phyloP scores from a whole-genome alignment of 495 filamentous ascomycete species.

The Staphylotrichum tortipilum region DNA sequence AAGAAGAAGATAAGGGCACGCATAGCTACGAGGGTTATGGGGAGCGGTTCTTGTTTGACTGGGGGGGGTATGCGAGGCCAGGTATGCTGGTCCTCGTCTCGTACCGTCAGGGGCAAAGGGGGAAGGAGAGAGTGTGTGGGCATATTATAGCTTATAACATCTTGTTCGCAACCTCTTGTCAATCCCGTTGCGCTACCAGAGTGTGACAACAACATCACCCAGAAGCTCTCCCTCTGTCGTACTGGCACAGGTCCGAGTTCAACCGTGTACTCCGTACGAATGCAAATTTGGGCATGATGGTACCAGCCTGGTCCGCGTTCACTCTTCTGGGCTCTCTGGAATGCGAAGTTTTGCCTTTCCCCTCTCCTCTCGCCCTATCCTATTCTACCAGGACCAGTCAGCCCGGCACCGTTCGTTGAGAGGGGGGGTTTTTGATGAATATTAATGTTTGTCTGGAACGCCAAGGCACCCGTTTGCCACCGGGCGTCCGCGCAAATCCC shows the following conservation, averaged over 20 bases:
- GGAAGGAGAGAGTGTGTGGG: not conserved
- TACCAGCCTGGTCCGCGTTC: not conserved
- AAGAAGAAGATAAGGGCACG: not conserved
- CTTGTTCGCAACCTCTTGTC: too few species aligned
- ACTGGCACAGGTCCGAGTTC: not conserved
- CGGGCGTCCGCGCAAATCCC: too few species aligned
- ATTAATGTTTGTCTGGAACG: too few species aligned
- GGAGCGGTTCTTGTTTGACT: not conserved
- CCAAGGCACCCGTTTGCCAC: too few species aligned
- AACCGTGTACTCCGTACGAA: not conserved
- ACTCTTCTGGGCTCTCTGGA: not conserved
- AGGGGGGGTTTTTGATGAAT: not conserved
- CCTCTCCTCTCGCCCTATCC: too few species aligned
- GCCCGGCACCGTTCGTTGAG: not conserved
- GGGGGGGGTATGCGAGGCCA: not conserved
- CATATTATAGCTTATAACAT: not conserved
- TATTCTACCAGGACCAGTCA: not conserved
- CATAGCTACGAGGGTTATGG: not conserved
- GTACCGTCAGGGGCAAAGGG: not conserved
- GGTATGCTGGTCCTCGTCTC: not conserved
- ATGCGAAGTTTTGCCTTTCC: not conserved
- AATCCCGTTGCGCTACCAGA: too few species aligned
- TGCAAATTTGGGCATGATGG: not conserved
- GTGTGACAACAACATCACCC: not conserved
- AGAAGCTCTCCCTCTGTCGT: not conserved